Evolutionary conservation across 352 stramenopile species (phyloP).

Genomic region (Globisporangium orthogonon): DNA sequence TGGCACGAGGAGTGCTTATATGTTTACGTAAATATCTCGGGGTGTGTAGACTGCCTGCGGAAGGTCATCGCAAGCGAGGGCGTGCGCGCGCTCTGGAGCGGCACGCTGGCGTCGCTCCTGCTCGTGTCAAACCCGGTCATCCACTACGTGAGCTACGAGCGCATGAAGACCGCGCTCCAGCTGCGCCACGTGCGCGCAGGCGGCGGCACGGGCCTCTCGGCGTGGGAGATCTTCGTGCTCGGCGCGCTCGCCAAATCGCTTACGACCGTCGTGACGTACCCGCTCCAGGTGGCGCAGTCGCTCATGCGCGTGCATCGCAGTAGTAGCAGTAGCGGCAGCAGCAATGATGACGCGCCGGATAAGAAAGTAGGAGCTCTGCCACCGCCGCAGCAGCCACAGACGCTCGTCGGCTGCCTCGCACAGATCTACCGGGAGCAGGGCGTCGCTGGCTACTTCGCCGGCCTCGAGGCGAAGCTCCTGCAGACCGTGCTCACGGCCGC

Average conservation of each 20-base stretch:
- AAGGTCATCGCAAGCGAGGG: slow-evolving; percentile 74
- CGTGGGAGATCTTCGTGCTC: slow-evolving; percentile 88
- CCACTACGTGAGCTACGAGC: slow-evolving; percentile 94
- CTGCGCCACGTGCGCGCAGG: slow-evolving; percentile 18
- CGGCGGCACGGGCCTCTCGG: slow-evolving; percentile 31
- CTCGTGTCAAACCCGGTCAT: slow-evolving; percentile 95
- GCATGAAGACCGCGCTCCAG: slow-evolving; percentile 78
- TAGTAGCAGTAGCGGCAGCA: not conserved
- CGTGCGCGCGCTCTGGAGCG: slow-evolving; percentile 87
- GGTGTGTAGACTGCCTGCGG: slow-evolving; percentile 28
- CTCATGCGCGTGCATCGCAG: slow-evolving; percentile 66
- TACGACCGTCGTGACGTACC: slow-evolving; percentile 92
- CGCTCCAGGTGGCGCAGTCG: slow-evolving; percentile 91
- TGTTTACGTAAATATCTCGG: not conserved
- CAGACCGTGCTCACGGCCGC: slow-evolving; percentile 92
- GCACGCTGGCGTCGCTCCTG: slow-evolving; percentile 87
- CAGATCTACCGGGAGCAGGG: slow-evolving; percentile 63
- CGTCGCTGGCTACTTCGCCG: slow-evolving; percentile 79
- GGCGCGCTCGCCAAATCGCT: slow-evolving; percentile 90
- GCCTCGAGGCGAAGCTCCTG: slow-evolving; percentile 91
- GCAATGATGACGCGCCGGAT: not conserved
- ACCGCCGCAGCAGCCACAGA: not conserved
- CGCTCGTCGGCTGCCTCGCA: slow-evolving; percentile 32
- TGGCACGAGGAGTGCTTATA: too few relatives aligned
- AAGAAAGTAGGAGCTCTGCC: not conserved